Conservation (phyloP, 805 yeast genomes). For the Schwanniomyces polymorphus region DNA sequence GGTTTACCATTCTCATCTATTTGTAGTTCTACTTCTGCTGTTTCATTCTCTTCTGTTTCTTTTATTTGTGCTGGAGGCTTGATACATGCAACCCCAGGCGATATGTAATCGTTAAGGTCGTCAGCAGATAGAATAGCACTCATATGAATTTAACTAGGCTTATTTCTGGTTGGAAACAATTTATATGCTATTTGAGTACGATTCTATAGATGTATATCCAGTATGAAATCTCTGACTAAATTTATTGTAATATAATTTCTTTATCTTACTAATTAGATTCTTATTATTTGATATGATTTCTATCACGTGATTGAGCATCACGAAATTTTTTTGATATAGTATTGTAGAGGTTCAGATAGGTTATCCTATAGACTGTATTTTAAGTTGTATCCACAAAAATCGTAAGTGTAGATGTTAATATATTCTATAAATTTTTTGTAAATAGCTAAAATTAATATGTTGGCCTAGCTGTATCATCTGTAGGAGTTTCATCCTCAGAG, state of each 20-base stretch:
- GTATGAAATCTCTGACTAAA: not conserved
- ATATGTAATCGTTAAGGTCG: constrained; percentile 90
- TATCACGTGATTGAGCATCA: not conserved
- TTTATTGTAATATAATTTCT: not conserved
- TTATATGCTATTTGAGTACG: not conserved
- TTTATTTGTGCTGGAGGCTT: constrained; percentile 56
- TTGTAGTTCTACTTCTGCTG: constrained; percentile 53
- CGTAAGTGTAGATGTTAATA: not conserved
- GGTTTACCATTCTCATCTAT: constrained; percentile 60
- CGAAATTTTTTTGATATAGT: too few relatives aligned
- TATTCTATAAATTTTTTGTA: not conserved
- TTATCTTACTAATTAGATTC: not conserved
- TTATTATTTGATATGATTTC: not conserved
- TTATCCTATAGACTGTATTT: too few relatives aligned
- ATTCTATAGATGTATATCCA: too few relatives aligned
- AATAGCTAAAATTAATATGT: not conserved
- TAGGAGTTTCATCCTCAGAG: constrained; percentile 19
- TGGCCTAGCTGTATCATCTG: not conserved
- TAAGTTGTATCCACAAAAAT: not conserved
- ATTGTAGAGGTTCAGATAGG: too few relatives aligned
- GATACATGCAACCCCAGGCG: constrained; percentile 93
- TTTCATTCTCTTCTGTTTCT: constrained; percentile 15
- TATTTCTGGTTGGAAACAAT: not conserved
- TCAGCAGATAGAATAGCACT: constrained; percentile 86
- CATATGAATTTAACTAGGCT: constrained; percentile 43